These are phyloP conservation scores for Avena atlantica DNA, from an alignment of 176 grass and related monocot genomes.

Conservation along the genomic window DNA sequence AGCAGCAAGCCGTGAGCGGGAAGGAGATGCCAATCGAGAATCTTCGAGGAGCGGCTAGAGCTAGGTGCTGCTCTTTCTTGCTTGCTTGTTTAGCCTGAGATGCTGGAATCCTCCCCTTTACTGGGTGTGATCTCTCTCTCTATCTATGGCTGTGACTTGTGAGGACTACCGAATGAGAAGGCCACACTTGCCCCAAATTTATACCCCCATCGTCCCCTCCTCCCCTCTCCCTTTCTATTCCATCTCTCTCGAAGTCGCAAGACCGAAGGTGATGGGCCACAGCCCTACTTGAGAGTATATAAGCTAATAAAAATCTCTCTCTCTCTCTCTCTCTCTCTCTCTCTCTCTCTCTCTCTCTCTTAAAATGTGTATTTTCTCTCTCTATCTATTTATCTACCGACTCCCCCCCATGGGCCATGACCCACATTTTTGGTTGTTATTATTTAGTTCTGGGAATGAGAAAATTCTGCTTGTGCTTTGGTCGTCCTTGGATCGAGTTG, in stretches of 20 bases:
- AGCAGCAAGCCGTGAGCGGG: neutral
- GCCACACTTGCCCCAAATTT: slow-evolving; percentile 67
- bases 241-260: slow-evolving; percentile 23
- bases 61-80: neutral
- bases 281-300: slow-evolving; percentile 32
- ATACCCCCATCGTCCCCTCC: slow-evolving; percentile 30
- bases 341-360: neutral
- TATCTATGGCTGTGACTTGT: slow-evolving; percentile 53
- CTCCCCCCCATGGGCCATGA: neutral
- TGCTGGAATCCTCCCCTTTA: neutral
- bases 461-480: neutral
- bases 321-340: no score
- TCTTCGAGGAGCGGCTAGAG: neutral
- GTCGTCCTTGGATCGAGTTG: slow-evolving; percentile 20
- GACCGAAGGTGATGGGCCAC: slow-evolving; percentile 29
- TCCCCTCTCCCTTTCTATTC: slow-evolving; percentile 7
- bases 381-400: neutral
- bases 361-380: neutral
- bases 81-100: neutral
- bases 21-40: neutral
- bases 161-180: slow-evolving; percentile 62
- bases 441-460: slow-evolving; percentile 16
- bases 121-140: slow-evolving; percentile 18
- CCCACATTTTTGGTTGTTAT: slow-evolving; percentile 36
- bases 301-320: slow-evolving; percentile 14